Base-by-base conservation (phyloP, 225 moss, liverwort and hornwort genomes). In the Sphagnum contortum region DNA sequence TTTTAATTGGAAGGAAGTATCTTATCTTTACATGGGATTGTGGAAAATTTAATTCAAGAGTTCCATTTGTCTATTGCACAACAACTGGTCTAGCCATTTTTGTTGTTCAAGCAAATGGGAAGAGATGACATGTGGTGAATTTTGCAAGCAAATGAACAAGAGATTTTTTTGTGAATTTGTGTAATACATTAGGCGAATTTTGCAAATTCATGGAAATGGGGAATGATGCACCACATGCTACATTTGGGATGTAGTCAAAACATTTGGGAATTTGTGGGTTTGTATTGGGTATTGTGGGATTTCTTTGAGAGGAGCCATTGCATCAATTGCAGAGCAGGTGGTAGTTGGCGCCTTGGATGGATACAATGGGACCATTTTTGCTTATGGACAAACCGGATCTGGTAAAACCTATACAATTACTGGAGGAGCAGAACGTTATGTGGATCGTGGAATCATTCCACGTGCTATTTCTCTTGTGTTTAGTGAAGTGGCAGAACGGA, bases 321-420 rank as follows among this genome's bases (percentile, higher is more conserved):
- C 8, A 12, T 48, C 71, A 66, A 11, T 65, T 69, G 65, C 9
- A 66, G 14, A 64, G 51, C 85, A 92, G 92, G 92, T 94, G 67
- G 88, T 90, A 50, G 59, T 83, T 45, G 79, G 84, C 8, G 91
- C 84, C 45, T 64, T 94, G 71, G 93, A 94, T 9, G 90, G 91
- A 9, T 94, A 87, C 76, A 88, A 94, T 78, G 90, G 94, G 49
- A 94, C 94, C 8, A 77, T 94, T 9, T 94, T 94, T 67, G 94
- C 94, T 0, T 94, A 90, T 5, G 90, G 94, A 9, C 94, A 94
- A 56, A 88, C 94, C 11, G 78, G 91, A 9, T 94, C 88, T 9
- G 88, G 94, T 48, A 94, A 94, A 71, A 94, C 90, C 0, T 91
- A 90, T 57, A 94, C 94, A 44, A 89, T 90, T n/a, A 90, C 86